These are phyloP conservation scores for Scenedesmus sp. DNA, from an alignment of 163 green algal genomes.

Conservation along the genomic window DNA sequence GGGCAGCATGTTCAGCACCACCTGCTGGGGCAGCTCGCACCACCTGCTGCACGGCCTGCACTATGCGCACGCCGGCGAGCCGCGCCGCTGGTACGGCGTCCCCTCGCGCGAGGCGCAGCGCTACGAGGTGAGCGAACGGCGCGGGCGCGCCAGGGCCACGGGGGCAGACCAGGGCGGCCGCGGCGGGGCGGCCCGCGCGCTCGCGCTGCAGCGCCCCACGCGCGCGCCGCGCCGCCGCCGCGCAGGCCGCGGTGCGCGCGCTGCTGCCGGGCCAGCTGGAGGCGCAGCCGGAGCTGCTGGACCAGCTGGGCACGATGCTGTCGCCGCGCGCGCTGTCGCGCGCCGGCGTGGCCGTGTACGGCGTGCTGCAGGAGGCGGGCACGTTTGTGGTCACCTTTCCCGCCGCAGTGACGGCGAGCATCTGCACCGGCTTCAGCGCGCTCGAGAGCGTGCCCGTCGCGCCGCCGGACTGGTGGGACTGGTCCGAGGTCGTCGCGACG, in stretches of 20 bases:
- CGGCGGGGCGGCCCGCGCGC: too few species aligned
- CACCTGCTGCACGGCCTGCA: slow-evolving; percentile 86
- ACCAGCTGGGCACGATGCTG: slow-evolving; percentile 77
- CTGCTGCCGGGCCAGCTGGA: slow-evolving; percentile 66
- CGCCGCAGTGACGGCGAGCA: slow-evolving; percentile 52
- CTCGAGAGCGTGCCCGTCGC: slow-evolving; percentile 74
- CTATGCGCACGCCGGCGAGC: slow-evolving; percentile 84
- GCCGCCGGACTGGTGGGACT: slow-evolving; percentile 73
- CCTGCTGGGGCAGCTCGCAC: slow-evolving; percentile 84
- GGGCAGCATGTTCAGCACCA: slow-evolving; percentile 75
- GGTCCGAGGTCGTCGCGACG: slow-evolving; percentile 52
- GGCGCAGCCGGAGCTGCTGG: slow-evolving; percentile 69
- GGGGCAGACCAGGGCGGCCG: too few species aligned
- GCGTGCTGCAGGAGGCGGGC: slow-evolving; percentile 26
- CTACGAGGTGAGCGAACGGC: slow-evolving; percentile 34
- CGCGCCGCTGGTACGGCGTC: slow-evolving; percentile 80
- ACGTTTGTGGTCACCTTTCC: slow-evolving; percentile 78
- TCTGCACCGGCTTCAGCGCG: slow-evolving; percentile 72
- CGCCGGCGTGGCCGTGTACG: slow-evolving; percentile 62
- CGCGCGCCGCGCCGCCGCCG: slow-evolving; percentile 49
- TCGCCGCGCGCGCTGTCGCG: slow-evolving; percentile 58
- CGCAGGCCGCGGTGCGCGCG: slow-evolving; percentile 71
- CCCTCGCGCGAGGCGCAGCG: slow-evolving; percentile 39
- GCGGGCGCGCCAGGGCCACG: too few species aligned
- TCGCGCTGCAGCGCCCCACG: too few species aligned